These are phyloP conservation scores for Paspalum vaginatum DNA, from an alignment of 176 grass and related monocot species.

Conservation along the genomic window DNA sequence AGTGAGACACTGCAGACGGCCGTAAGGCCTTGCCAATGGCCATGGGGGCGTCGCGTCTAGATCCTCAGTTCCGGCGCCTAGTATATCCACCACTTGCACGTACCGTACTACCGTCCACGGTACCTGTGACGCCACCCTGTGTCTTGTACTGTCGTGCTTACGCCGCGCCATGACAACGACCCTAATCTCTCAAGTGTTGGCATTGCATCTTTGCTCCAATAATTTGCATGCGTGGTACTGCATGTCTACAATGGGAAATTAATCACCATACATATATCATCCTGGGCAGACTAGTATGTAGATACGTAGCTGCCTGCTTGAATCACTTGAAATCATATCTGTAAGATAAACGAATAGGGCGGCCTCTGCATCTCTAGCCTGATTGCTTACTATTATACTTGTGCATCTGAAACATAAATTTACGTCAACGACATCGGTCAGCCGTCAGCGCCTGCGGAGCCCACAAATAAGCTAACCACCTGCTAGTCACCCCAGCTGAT, in stretches of 20 bases:
- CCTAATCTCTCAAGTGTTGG: not conserved
- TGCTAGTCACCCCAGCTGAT: not conserved
- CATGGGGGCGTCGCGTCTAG: not conserved
- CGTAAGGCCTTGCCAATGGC: not conserved
- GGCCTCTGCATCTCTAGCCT: not conserved
- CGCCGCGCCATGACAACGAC: not conserved
- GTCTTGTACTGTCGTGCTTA: not conserved
- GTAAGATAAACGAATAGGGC: not conserved
- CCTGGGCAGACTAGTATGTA: too few species aligned
- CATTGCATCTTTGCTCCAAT: too few species aligned
- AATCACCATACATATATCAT: too few species aligned
- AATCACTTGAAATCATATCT: not conserved
- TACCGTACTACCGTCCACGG: constrained; percentile 7
- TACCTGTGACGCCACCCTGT: not conserved
- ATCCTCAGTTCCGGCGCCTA: not conserved
- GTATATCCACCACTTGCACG: constrained; percentile 25
- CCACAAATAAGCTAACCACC: not conserved
- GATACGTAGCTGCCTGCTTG: not conserved
- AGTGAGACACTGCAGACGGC: not conserved
- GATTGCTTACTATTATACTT: not conserved
- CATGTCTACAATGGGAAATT: too few species aligned
- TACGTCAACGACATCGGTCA: not conserved
- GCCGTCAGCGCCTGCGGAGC: not conserved
- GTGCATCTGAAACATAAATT: not conserved
- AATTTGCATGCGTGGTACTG: too few species aligned